Base-by-base conservation (phyloP, 805 yeast species). In the Candida boidinii region DNA sequence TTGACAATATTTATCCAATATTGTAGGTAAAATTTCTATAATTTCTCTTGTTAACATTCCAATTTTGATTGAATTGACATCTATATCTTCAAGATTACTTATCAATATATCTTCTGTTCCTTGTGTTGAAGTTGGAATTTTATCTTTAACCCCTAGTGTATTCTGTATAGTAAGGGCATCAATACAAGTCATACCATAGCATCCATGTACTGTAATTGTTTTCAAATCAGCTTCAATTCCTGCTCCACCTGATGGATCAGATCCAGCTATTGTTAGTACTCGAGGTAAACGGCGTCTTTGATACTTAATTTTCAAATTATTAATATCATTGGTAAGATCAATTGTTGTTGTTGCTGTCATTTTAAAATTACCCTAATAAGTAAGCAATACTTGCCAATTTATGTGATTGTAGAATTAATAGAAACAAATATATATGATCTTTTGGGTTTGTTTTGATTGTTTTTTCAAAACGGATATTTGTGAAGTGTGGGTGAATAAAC, bases 141-240 rank as follows among this genome's bases (percentile, higher is more conserved):
- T 54, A 10, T 43, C 52, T 13, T 53, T 30, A 38, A 71, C 71
- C 20, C 71, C 58, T 23, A 35, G 49, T 3, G 84, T 79, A 49
- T 86, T 84, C 50, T 87, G 95, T 3, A 88, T 86, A 1, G 94
- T 85, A 40, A 87, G 54, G 0, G 87, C 90, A 3, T 87, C 70
- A 28, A 83, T 75, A 46, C 86, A 77, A 1, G 92, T 81, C 54
- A 79, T 56, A 0, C 81, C 95, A 49, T 78, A 86, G 29, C 85
- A 85, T n/a, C 73, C 71, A 48, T 82, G 85, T 2, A 80, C 83
- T 2, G 82, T 67, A 34, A 86, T 71, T 1, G 95, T 76, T 56
- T 86, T 86, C 26, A 86, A 50, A 53, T 86, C 96, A 1, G 95
- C 95, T 53, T 86, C 95, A 29, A 86, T 77, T 3, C 96, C 96